Evolutionary conservation across 2,329 filamentous ascomycete genomes (phyloP), one percentile per base, ranked within the genome.

Genomic region (Bisporella sp.): DNA sequence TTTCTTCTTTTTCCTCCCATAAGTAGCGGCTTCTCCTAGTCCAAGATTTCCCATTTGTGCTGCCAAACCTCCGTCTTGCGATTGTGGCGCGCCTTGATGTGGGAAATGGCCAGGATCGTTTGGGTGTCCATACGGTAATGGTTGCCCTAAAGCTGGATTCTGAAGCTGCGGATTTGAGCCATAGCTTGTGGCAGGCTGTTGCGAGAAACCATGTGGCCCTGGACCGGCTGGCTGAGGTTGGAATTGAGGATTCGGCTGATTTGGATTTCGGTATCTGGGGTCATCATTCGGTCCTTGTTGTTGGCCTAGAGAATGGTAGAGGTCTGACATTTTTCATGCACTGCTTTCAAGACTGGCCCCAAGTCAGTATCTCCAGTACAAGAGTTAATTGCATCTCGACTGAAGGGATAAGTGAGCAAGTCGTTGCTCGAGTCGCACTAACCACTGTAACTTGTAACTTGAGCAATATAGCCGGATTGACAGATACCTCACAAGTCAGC

Each of bases 11-110:
- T 86, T 66, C 82, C 71, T 57, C 68, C 67, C 53, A 68, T 68
- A 53, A 63, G 77, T 51, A 70, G 74, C 72, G 43, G 74, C 69
- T 41, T 77, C 73, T 41, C 59, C 75, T 58, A 95, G 72, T 40
- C 77, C 83, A 78, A 95, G 80, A 53, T 82, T 82, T 41, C 84
- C 84, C 84, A 95, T 86, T 68, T 95, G 89, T 49, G 82, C 77
- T 44, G 82, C 77, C 53, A 89, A 66, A 12, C 73, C 74, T 49
- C 64, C 70, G 60, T 81, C 76, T 51, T 69, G 70, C 49, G 66
- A 52, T 37, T 64, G 63, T 30, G 55, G 56, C 31, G 62, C 59
- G 9, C 33, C 29, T 11, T 66, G 68, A 33, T 62, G 64, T 42
- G 54, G 59, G n/a, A 58, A 57, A 35, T 57, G 55, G 11, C 53